Base-by-base conservation (phyloP, 176 grass and related monocot species). In the Elymus sibiricus region DNA sequence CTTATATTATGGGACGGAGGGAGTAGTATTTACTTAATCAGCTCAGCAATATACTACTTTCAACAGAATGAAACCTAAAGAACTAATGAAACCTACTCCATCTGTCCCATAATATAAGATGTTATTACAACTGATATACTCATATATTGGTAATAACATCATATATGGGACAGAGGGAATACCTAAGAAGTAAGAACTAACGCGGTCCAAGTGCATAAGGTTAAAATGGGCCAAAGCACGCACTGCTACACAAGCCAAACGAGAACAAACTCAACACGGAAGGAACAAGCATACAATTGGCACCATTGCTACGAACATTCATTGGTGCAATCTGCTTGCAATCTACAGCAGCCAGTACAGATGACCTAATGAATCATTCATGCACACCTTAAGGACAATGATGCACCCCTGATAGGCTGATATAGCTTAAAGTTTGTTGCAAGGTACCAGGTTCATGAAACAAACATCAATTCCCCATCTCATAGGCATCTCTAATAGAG, bases 381-480 rank as follows among this genome's bases (percentile, higher is more conserved):
- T 10, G 70, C 51, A 51, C 39, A 81, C 38, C 38, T 10, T 42
- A 63, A 81, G 56, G 39, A 7, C 39, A 76, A 76, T 35, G 46
- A 71, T 55, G 62, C 59, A 56, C 60, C 37, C 9, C 28, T 76
- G 74, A 49, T 34, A 55, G 47, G n/a, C 49, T 76, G 31, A 78
- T 38, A 76, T 87, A 63, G 25, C 60, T 76, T 67, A 60, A 51
- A 78, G 39, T 81, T 70, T 63, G 56, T 34, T 84, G 62, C 39
- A 80, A 59, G 43, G 32, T 87, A 91, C 62, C 81, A 84, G 55
- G 64, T 78, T 53, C 82, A 78, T 7, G 49, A 70, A 85, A 78
- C 77, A 88, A 85, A 85, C 77, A 91, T 46, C 71, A 72, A 40
- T 72, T 77, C 55, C 71, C 64, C 85, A 64, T 65, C 32, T 78